Percentiles rank a stretch among this genome's conserved stretches.
Evolutionary conservation across 1,284 basidiomycete genomes (phyloP).

Genomic region (Ganoderma sp.): DNA sequence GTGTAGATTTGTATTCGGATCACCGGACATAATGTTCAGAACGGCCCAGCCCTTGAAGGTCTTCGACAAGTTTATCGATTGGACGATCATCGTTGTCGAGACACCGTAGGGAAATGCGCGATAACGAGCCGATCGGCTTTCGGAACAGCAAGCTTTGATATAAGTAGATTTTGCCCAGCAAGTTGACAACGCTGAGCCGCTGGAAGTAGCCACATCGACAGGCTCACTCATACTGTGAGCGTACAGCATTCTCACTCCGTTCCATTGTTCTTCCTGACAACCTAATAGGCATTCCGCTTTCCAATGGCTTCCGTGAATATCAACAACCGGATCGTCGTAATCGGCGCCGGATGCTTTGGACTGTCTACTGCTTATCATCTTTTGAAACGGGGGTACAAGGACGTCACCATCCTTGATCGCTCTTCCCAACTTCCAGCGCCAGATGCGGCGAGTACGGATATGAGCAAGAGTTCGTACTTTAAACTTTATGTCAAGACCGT

Average conservation of each 20-base stretch:
- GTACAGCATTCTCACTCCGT: background rate
- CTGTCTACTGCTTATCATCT: slow-evolving; percentile 84
- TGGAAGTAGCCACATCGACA: too few relatives aligned
- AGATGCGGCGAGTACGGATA: slow-evolving; percentile 84
- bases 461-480: slow-evolving; percentile 73
- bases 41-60: background rate
- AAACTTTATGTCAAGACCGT: background rate
- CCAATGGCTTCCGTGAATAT: background rate
- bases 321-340: slow-evolving; percentile 61
- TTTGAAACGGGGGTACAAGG: slow-evolving; percentile 67
- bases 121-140: background rate
- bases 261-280: background rate
- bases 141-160: too few relatives aligned
- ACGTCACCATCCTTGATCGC: slow-evolving; percentile 77
- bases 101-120: background rate
- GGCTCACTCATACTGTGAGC: background rate
- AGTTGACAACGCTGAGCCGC: background rate
- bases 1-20: background rate
- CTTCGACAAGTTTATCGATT: background rate
- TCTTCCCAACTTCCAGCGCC: slow-evolving; percentile 68
- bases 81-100: background rate
- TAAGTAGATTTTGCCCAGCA: background rate
- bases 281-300: background rate
- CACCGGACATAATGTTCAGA: background rate
- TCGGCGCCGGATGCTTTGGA: slow-evolving; percentile 89